A percentile compares a stretch with the other conserved stretches of the same genome.
These are phyloP conservation scores for Xylaria nigripes DNA, from an alignment of 495 filamentous ascomycete genomes.

Conservation along the genomic window DNA sequence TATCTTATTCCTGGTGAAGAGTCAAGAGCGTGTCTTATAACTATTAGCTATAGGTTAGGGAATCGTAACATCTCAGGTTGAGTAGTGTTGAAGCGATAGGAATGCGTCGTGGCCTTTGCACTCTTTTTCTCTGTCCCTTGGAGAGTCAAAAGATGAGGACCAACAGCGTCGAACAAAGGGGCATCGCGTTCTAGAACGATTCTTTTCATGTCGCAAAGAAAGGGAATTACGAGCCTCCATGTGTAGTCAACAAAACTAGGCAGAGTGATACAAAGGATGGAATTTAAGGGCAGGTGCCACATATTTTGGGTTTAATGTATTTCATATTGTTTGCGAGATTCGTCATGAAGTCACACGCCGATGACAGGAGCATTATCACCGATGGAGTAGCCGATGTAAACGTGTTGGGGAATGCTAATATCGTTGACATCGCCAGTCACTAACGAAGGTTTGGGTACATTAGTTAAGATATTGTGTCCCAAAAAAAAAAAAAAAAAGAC, in stretches of 20 bases:
- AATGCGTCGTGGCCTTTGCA: background rate
- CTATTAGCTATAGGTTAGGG: background rate
- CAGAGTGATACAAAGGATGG: background rate
- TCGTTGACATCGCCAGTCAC: background rate
- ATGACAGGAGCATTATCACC: background rate
- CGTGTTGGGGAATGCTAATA: background rate
- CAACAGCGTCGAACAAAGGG: background rate
- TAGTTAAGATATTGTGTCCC: background rate
- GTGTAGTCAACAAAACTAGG: background rate
- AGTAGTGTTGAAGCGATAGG: background rate
- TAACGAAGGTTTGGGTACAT: background rate
- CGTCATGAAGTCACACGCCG: background rate
- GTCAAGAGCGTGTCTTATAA: background rate
- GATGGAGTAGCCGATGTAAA: background rate
- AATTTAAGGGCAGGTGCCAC: background rate
- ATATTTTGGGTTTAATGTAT: background rate
- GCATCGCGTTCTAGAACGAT: background rate
- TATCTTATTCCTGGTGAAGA: background rate
- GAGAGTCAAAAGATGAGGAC: background rate
- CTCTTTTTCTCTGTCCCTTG: background rate
- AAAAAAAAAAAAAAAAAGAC: too few relatives aligned
- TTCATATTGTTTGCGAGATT: background rate
- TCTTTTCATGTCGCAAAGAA: background rate
- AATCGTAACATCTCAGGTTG: background rate
- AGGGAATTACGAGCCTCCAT: slow-evolving; percentile 3